Base-by-base conservation (phyloP, 495 filamentous ascomycete genomes). In the Trichoderma parareesei region DNA sequence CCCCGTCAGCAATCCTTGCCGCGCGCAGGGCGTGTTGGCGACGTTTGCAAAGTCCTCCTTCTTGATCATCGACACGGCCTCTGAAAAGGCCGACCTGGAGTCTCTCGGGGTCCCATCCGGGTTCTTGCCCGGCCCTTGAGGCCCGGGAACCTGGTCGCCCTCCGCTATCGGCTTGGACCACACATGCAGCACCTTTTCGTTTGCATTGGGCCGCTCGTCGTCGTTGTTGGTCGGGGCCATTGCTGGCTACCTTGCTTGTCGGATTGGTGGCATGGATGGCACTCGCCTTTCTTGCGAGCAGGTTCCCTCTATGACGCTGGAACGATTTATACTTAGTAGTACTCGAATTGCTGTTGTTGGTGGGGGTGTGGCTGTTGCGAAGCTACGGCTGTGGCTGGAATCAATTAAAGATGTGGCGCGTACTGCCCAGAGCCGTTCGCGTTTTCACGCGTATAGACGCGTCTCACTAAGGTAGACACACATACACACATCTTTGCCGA, bases 1-100 rank as follows among this genome's bases (percentile, higher is more conserved):
- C 35, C 92, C 94, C 1, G 87, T 85, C 70, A 98, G 76, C 64
- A 96, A 76, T 16, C 90, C 86, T 69, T 94, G 87, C 38, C 93
- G 85, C 5, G 89, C 87, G 75, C 94, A 97, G 20, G 93, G 94
- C 66, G 85, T 80, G 71, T 88, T 87, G 74, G 93, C 86, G 65
- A 96, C 82, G 10, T 84, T 82, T 37, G 85, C 78, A 64, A 92
- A 87, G 71, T 96, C 90, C 60, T 85, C 77, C 9, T 85, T 62
- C 16, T 82, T 84, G 61, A 97, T 85, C 27, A 82, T 83, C 48
- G 85, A 83, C 33, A 90, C 72, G 0, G 84, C 90, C 16, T 92
- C 87, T 9, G 77, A 76, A 49, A 96, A 68, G 14, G 81, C 27
- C 35, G 53, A 35, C 77, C 4, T 79, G 68, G 66, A 81, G 76